Base-by-base conservation (phyloP, 768 basidiomycete genomes). In the Amanita exitialis region DNA sequence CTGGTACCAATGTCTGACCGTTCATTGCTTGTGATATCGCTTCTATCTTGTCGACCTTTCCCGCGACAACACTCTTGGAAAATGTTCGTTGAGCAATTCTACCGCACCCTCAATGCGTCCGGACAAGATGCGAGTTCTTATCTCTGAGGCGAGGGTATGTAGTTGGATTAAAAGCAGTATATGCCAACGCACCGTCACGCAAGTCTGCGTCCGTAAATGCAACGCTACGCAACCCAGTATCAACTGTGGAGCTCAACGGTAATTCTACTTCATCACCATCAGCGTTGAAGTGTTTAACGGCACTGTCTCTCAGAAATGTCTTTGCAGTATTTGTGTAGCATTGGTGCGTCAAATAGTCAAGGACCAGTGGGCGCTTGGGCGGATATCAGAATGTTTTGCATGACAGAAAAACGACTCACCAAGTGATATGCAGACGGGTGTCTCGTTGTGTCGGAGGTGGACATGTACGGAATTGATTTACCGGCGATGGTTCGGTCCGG, bases 101-200 rank as follows among this genome's bases (percentile, higher is more conserved):
- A 75, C 80, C 2, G 91, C 90, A 23, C 82, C 77, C 49, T 81
- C 77, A 34, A 94, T 78, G n/a, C 74, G 75, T 12, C 93, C 93
- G 1, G 76, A 76, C 7, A 94, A 76, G 21, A 95, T 83, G 56
- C 75, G 69, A 37, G 64, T 68, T 49, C 81, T 75, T 44, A 94
- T 86, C 39, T 79, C 93, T 96, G 53, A 21, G 53, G 23, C 9
- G 12, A 7, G 10, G n/a, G 20, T 21, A 38, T 12, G 10, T 7
- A 16, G 6, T 10, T 23, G 16, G 8, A 6, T 36, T n/a, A 16
- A 27, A 6, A 10, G 9, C 3, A 16, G 6, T 6, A 6, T 28
- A 28, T 49, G 32, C 16, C 3, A 41, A 44, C 25, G 38, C 27
- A 44, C 51, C 47, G 44, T 49, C n/a, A 35, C 36, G 41, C 34